Evolutionary conservation across 495 filamentous ascomycete species (phyloP).

Genomic region (Pyrenula massariospora): DNA sequence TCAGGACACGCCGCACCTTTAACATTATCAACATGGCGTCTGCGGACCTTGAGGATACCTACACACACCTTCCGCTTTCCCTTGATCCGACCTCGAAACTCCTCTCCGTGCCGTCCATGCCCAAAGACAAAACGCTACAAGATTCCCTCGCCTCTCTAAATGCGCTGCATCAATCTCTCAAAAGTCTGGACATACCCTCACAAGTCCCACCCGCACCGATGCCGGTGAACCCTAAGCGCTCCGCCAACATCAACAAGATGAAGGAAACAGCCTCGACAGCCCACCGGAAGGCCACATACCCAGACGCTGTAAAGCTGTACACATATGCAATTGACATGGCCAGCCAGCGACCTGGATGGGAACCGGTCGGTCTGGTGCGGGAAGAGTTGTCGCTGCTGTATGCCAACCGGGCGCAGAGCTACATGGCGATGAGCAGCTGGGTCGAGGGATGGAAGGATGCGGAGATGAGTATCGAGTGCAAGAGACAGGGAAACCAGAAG

Average conservation of each 20-base stretch:
- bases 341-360: constrained; percentile 69
- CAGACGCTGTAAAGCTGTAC: constrained; percentile 72
- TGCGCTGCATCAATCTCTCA: constrained; percentile 57
- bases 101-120: constrained; percentile 32
- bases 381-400: constrained; percentile 75
- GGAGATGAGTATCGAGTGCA: constrained; percentile 80
- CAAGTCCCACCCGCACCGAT: constrained; percentile 62
- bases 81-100: constrained; percentile 70
- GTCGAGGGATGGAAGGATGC: constrained; percentile 72
- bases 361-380: constrained; percentile 64
- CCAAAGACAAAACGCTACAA: constrained; percentile 31
- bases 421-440: constrained; percentile 72
- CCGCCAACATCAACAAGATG: constrained; percentile 76
- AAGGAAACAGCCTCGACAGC: constrained; percentile 75
- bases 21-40: too few species aligned
- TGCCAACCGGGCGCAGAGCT: constrained; percentile 79
- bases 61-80: constrained; percentile 67
- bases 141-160: constrained; percentile 63
- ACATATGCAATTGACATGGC: constrained; percentile 80
- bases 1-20: too few species aligned
- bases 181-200: constrained; percentile 37
- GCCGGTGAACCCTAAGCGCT: constrained; percentile 75
- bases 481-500: constrained; percentile 78
- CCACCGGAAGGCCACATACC: constrained; percentile 62
- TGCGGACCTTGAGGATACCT: constrained; percentile 66